Evolutionary conservation across 2,329 filamentous ascomycete species (phyloP), one percentile per base, ranked within the genome.

Genomic region (Epichloe elymi): DNA sequence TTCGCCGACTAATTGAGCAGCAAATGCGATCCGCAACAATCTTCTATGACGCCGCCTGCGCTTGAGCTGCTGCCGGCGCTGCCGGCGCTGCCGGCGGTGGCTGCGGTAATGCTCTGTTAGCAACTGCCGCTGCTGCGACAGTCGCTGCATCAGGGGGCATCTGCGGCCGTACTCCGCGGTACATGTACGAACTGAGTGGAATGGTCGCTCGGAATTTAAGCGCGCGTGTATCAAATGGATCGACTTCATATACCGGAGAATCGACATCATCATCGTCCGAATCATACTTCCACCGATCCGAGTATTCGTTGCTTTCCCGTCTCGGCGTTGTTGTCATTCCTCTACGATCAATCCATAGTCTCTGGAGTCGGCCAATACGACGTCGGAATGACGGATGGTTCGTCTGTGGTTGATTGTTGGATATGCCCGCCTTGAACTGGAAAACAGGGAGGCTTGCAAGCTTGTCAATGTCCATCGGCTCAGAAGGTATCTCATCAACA

Each of bases 281-380:
- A 61, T 94, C 88, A 69, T 88, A 95, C 68, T 89, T 94, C 78
- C 86, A 95, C 54, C 83, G 79, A 63, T 91, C 86, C 26, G 68
- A 70, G 51, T 75, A 68, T 47, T 73, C 64, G 23, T 67, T 65
- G 43, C 65, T 60, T 39, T 75, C 67, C 20, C 43, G 52, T 61
- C 68, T 71, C 62, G 67, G 71, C 53, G 72, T 70, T 48, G 72
- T 76, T 42, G 66, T 55, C 63, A 88, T 72, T 51, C 84, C 82
- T 58, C 86, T 82, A 59, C 89, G 83, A 68, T 97, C 93, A 58
- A 97, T 88, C 78, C 89, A 88, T 58, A 95, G 67, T 39, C 91
- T 82, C 56, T 89, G 88, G 55, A 90, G 76, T 58, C 91, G 85
- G 50, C 91, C 91, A 51, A 89, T 82, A 53, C 93, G 84, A 56